Evolutionary conservation across 345 rosid genomes (phyloP).

Genomic region (Kandelia obovata): DNA sequence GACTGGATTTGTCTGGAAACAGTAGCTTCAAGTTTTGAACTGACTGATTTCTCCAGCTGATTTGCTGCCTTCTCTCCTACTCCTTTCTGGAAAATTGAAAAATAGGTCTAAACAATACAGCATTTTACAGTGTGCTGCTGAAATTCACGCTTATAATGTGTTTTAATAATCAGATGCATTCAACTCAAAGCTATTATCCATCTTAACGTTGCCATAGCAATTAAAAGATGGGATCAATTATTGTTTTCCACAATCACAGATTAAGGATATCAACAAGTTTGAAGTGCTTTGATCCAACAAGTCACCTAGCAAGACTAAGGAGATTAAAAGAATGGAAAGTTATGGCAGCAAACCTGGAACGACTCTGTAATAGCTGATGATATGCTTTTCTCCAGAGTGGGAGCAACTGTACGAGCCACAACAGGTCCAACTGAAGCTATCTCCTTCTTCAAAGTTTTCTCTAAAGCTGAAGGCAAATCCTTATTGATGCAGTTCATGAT

Average conservation of each 20-base stretch:
- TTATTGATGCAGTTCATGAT: conserved; percentile 52
- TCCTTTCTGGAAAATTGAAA: conserved; percentile 54
- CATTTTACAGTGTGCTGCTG: too few relatives aligned
- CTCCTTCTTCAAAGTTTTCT: conserved; percentile 71
- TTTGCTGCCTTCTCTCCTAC: conserved; percentile 83
- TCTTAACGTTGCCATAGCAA: too few relatives aligned
- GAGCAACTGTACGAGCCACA: conserved; percentile 51
- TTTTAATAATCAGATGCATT: too few relatives aligned
- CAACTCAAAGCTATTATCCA: too few relatives aligned
- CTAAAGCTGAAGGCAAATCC: conserved; percentile 55
- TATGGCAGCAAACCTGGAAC: conserved; percentile 57
- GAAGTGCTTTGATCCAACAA: too few relatives aligned
- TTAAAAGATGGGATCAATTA: too few relatives aligned
- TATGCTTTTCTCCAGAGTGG: conserved; percentile 63
- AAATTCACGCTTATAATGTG: too few relatives aligned
- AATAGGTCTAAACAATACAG: too few relatives aligned
- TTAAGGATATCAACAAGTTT: too few relatives aligned
- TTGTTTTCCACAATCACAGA: too few relatives aligned
- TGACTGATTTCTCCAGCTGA: conserved; percentile 81
- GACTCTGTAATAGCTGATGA: conserved; percentile 64
- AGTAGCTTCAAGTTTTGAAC: conserved; percentile 71
- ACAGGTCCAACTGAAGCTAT: conserved; percentile 48
- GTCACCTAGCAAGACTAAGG: too few relatives aligned
- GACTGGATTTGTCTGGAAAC: conserved; percentile 80
- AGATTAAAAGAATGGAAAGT: too few relatives aligned